Evolutionary conservation across 192 early-diverging fungal species (phyloP).

Genomic region (Coemansia sp.): DNA sequence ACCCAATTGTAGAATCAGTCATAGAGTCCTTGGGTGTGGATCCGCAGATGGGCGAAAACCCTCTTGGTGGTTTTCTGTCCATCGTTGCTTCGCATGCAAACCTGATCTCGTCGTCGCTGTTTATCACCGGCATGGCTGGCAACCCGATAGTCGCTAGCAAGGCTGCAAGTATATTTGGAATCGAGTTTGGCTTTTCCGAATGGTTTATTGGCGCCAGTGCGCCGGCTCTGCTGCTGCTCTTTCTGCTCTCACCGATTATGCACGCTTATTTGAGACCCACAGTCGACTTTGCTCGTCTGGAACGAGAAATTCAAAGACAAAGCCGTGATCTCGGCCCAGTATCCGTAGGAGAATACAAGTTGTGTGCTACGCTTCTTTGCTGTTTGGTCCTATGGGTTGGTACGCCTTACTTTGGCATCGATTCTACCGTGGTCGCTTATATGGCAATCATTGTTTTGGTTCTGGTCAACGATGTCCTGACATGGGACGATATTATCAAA

Average conservation of each 20-base stretch:
- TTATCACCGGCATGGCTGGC: constrained; percentile 71
- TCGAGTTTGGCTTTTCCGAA: constrained; percentile 65
- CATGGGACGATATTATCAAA: constrained; percentile 65
- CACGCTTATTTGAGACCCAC: constrained; percentile 31
- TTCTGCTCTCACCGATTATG: constrained; percentile 35
- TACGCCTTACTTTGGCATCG: constrained; percentile 59
- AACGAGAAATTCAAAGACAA: constrained; percentile 31
- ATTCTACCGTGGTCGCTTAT: constrained; percentile 69
- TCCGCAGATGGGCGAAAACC: constrained; percentile 20
- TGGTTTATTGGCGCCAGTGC: constrained; percentile 63
- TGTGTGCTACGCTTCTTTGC: constrained; percentile 56
- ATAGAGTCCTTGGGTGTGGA: constrained; percentile 56
- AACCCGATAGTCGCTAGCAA: constrained; percentile 70
- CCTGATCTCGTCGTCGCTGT: constrained; percentile 69
- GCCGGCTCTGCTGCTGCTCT: constrained; percentile 48
- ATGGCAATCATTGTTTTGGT: constrained; percentile 61
- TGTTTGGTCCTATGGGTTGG: constrained; percentile 67
- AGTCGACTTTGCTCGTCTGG: constrained; percentile 24
- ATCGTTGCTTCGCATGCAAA: constrained; percentile 69
- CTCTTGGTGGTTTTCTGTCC: constrained; percentile 61
- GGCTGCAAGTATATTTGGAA: constrained; percentile 60
- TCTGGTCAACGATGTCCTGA: constrained; percentile 56
- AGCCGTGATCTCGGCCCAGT: constrained; percentile 21
- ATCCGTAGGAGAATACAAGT: constrained; percentile 36
- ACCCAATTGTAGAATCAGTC: constrained; percentile 72